Evolutionary conservation across 768 basidiomycete genomes (phyloP), one percentile per base, ranked within the genome.

Genomic region (Pilatotrama ljubarskyi): DNA sequence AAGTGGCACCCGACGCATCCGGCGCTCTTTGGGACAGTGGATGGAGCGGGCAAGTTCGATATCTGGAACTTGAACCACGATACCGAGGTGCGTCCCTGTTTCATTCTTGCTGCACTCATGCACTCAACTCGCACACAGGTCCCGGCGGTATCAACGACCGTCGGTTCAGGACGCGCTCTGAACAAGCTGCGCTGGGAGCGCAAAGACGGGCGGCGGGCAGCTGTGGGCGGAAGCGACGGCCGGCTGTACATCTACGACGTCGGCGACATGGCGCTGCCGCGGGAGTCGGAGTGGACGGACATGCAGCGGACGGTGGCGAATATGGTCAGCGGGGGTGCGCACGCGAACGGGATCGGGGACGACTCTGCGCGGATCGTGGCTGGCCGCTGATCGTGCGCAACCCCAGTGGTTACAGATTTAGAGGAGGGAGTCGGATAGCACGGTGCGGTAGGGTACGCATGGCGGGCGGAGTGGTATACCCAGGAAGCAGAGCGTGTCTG

Each of bases 1-100:
- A 92, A 90, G 72, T 99, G 97, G 97, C 97, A 99, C 72, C 95
- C 96, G 6, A 80, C 85, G 14, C 95, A 99, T 74, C 97, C 97
- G 14, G 94, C 96, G 1, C 62, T 95, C 47, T 99, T 98, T 72
- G 95, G 92, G 20, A 87, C 86, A 4, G 97, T 93, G 2, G 95
- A 98, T 70, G 97, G 97, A 2, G 90, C 91, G 1, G 97, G 95
- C 24, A 91, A 89, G 73, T 98, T 99, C 73, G 93, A 98, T 69
- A 70, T 99, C 38, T 99, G 97, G 97, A 98, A 99, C 73, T 73
- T 99, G 70, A 99, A 98, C 72, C 77, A 81, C n/a, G 96, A 98
- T 66, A 93, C 92, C 4, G 97, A 99, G 85, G 96, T 95, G 70
- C 59, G 87, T 78, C 36, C 18, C 10, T n/a, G 3, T 13, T 2